Base-by-base conservation (phyloP, 2,329 filamentous ascomycete genomes). In the Aspergillus latus region DNA sequence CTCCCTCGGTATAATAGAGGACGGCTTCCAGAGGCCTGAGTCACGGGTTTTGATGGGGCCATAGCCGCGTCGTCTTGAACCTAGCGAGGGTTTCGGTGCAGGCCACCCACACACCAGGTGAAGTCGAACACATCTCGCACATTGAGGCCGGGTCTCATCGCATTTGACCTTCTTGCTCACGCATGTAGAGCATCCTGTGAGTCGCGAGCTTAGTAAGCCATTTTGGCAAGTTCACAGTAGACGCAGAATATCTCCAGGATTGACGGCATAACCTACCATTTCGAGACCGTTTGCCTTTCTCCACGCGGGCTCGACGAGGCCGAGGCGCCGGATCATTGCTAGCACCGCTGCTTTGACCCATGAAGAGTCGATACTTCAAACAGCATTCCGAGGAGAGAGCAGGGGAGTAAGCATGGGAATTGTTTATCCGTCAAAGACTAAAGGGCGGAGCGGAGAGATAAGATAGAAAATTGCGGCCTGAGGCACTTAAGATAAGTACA, bases 141-240 rank as follows among this genome's bases (percentile, higher is more conserved):
- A 59, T 16, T 50, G 11, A 16, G 54, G 57, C 15, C 37, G 57
- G 21, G 28, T n/a, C 43, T 59, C 57, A 5, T 57, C 57, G 21
- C 57, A 59, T 10, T 59, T 59, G 21, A 59, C 54, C 13, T 46
- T 50, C 15, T 59, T 59, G 26, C 16, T 39, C 15, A 57, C n/a
- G 30, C 57, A 59, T 4, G 54, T 59, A 5, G 43, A 44, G n/a
- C 57, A 59, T 21, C 57, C 57, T 59, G 10, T 29, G 7, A 1
- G 21, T 28, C 44, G 6, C 28, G n/a, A 13, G 34, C 21, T 21
- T 21, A 21, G 21, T 21, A 21, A 21, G 21, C 21, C 21, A 21
- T 21, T 21, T 21, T 21, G 21, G 21, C 21, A 21, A 21, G 21
- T 21, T 21, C 21, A 21, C 21, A 21, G 21, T 21, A 21, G 34